Base-by-base conservation (phyloP, 805 yeast species). In the Candida yuanshanica region DNA sequence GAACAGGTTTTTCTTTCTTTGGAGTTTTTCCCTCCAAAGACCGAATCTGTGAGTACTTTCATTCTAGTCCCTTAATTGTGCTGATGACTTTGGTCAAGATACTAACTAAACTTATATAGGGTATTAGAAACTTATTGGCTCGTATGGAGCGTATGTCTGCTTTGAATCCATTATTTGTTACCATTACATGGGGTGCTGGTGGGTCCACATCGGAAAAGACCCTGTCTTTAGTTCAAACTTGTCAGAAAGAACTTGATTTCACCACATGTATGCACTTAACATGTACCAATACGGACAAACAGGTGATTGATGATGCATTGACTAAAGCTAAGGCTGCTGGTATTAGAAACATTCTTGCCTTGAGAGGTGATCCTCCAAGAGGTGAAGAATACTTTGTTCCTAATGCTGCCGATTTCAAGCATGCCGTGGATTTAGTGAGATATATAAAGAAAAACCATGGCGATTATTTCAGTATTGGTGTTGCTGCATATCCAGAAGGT, bases 161-260 rank as follows among this genome's bases (percentile, higher is more conserved):
- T 4, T 65, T 93, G 47, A 90, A 89, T 42, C 98, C 98, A 4
- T 66, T 83, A 13, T 95, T 93, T 59, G 81, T 91, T 41, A 87
- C 96, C 4, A 83, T 93, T 12, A 93, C 99, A 0, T 93, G 98
- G 97, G 99, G 98, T 25, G 98, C 99, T 5, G 98, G 98, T 32
- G 99, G 99, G 3, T 80, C 95, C 5, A 88, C 97, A 9, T 79
- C 91, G 36, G 83, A 77, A 37, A 89, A 88, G 65, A 86, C 96
- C 0, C 62, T 93, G 44, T 91, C 86, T 34, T 69, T 93, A 43
- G 96, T 96, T 1, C 68, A 77, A 20, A 73, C 85, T 3, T 83
- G 95, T 51, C 87, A 84, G 53, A 65, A 73, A 35, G 87, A 81
- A 37, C 69, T 90, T 44, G 82, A 83, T 4, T 65, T 91, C n/a